A percentile compares a stretch with the other conserved stretches of the same genome.
These are phyloP conservation scores for Takakia lepidozioides DNA, from an alignment of 225 moss, liverwort and hornwort genomes.

Conservation along the genomic window DNA sequence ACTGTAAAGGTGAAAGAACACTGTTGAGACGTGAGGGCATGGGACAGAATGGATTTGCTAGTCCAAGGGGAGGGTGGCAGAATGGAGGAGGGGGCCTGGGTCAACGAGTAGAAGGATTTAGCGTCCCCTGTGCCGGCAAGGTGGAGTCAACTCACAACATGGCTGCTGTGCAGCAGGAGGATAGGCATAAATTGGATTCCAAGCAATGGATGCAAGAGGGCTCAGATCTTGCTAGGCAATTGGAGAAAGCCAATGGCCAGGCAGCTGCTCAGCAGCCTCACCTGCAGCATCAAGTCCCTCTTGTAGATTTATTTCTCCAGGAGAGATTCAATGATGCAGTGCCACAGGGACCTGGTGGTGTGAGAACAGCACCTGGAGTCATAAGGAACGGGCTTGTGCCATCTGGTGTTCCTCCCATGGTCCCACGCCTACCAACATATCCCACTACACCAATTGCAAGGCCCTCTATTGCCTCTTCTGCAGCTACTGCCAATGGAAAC, in stretches of 20 bases:
- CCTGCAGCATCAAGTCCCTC: constrained; percentile 40
- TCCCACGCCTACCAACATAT: constrained; percentile 17
- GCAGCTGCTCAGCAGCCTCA: constrained; percentile 49
- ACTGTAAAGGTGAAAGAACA: constrained; percentile 77
- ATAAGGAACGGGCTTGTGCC: constrained; percentile 41
- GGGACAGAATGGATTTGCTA: constrained; percentile 86
- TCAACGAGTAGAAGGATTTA: constrained; percentile 82
- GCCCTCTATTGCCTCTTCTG: constrained; percentile 54
- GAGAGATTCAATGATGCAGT: constrained; percentile 82
- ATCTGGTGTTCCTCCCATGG: constrained; percentile 20
- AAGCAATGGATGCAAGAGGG: constrained; percentile 68
- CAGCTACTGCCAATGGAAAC: constrained; percentile 34
- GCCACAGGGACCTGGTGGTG: constrained; percentile 32
- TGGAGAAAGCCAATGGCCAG: constrained; percentile 53
- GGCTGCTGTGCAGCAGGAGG: constrained; percentile 51
- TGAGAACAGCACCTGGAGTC: constrained; percentile 43
- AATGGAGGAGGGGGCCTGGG: constrained; percentile 33
- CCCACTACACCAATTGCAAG: constrained; percentile 34
- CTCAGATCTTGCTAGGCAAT: constrained; percentile 33
- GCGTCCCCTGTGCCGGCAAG: constrained; percentile 37
- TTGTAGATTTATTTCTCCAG: constrained; percentile 60
- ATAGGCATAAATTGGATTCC: constrained; percentile 45
- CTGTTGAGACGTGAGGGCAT: constrained; percentile 80
- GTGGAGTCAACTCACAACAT: constrained; percentile 35
- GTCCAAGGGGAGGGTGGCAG: constrained; percentile 70